These are phyloP conservation scores for Vitis amurensis DNA, from an alignment of 164 flowering plant species.

Conservation along the genomic window DNA sequence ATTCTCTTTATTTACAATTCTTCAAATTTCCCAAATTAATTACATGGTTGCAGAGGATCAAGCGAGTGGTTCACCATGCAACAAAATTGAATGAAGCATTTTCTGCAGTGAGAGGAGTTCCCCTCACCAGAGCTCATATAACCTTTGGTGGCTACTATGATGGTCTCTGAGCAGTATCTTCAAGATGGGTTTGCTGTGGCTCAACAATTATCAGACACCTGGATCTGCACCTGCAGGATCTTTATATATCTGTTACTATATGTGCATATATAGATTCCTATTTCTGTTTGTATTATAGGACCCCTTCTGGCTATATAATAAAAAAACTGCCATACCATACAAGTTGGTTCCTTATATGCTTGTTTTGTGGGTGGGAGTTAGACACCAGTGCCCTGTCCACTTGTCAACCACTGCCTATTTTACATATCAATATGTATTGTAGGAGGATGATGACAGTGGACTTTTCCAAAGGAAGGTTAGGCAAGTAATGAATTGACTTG, in stretches of 20 bases:
- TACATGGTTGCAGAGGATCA: conserved; percentile 48
- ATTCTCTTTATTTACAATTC: background rate
- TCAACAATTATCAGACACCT: background rate
- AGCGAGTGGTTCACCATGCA: conserved; percentile 53
- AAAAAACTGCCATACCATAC: no score
- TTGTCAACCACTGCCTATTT: no score
- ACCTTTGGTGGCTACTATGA: conserved; percentile 62
- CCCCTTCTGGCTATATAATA: background rate
- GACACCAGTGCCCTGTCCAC: no score
- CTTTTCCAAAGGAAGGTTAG: no score
- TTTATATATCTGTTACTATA: background rate
- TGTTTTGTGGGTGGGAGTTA: no score
- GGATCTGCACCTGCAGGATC: background rate
- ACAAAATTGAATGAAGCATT: conserved; percentile 52
- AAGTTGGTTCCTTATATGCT: no score
- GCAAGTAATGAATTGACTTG: no score
- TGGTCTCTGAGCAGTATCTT: conserved; percentile 22
- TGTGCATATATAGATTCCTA: background rate
- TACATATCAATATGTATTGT: no score
- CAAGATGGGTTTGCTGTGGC: background rate
- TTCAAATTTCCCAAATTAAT: background rate
- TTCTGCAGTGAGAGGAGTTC: conserved; percentile 52
- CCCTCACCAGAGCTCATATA: conserved; percentile 51
- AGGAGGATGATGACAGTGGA: no score
- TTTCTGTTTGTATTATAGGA: background rate